phyloP scores from a whole-genome alignment of 2,329 filamentous ascomycete genomes.

The Rhynchosporium agropyri region DNA sequence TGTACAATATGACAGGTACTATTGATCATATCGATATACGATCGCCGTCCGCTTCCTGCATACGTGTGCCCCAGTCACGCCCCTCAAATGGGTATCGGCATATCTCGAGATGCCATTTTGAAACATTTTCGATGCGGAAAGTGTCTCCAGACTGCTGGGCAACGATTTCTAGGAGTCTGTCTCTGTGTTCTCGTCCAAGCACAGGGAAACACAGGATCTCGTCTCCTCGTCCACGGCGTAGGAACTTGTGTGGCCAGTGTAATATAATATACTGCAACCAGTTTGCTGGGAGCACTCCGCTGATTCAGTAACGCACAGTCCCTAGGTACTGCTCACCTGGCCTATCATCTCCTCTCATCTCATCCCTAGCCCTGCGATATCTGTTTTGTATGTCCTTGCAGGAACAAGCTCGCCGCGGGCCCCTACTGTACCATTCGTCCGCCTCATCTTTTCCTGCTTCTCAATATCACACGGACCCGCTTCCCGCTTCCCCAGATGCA shows the following conservation, averaged over 20 bases:
- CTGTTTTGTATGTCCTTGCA: slow-evolving; percentile 14
- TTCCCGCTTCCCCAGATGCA: slow-evolving; percentile 7
- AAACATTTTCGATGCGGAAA: background rate
- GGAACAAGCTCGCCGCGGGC: slow-evolving; percentile 11
- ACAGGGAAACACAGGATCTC: slow-evolving; percentile 1
- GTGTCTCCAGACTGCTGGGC: background rate
- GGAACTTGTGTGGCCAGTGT: background rate
- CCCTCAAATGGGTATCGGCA: slow-evolving; percentile 3
- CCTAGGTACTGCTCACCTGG: background rate
- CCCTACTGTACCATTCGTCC: slow-evolving; percentile 7
- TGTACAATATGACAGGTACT: background rate
- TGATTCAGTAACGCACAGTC: background rate
- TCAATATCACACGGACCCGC: background rate
- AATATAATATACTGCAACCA: background rate
- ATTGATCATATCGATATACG: background rate
- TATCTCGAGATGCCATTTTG: slow-evolving; percentile 8
- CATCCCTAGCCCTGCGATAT: background rate
- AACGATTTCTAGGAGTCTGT: background rate
- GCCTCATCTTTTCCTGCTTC: slow-evolving; percentile 1
- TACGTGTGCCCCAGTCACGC: background rate
- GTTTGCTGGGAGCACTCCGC: background rate
- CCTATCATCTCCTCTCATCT: background rate
- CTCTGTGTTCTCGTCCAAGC: slow-evolving; percentile 3
- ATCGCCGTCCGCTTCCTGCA: slow-evolving; percentile 12
- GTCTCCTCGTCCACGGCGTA: slow-evolving; percentile 7